Conservation (phyloP, 352 stramenopile genomes). For the Globisporangium iwayamae region DNA sequence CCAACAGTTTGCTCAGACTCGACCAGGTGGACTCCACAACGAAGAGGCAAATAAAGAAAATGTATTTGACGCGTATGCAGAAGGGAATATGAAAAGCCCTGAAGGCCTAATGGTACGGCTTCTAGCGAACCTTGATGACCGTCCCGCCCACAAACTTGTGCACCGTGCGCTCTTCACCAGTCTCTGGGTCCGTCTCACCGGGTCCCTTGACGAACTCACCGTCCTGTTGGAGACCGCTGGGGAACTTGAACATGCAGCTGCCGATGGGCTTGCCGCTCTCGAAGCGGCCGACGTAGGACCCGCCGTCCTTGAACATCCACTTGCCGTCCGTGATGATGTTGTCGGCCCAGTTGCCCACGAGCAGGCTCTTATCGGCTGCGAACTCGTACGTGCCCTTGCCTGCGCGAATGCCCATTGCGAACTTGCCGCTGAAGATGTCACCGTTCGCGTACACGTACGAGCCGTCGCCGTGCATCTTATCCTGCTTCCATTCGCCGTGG, state of each 20-base stretch:
- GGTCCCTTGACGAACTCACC: constrained; percentile 77
- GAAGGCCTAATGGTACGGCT: background rate
- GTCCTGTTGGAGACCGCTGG: constrained; percentile 79
- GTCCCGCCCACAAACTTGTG: constrained; percentile 72
- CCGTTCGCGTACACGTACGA: constrained; percentile 90
- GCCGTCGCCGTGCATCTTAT: constrained; percentile 87
- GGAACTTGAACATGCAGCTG: constrained; percentile 85
- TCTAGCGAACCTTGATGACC: constrained; percentile 68
- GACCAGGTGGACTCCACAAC: background rate
- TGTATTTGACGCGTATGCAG: constrained; percentile 8
- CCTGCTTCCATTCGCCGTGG: constrained; percentile 84
- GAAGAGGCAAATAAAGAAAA: constrained; percentile 5
- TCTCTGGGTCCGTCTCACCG: constrained; percentile 28
- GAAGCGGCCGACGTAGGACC: constrained; percentile 81
- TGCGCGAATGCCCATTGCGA: constrained; percentile 72
- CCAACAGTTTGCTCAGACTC: no score
- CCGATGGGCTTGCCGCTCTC: constrained; percentile 85
- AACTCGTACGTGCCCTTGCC: constrained; percentile 91
- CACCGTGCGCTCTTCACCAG: constrained; percentile 42
- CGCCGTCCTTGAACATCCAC: constrained; percentile 89
- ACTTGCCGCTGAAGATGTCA: constrained; percentile 90
- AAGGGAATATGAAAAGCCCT: background rate
- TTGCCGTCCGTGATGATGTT: constrained; percentile 87
- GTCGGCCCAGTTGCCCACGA: constrained; percentile 85
- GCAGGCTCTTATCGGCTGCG: constrained; percentile 68